Conservation (phyloP, 2,329 filamentous ascomycete genomes). For the Clarireedia hainanense region DNA sequence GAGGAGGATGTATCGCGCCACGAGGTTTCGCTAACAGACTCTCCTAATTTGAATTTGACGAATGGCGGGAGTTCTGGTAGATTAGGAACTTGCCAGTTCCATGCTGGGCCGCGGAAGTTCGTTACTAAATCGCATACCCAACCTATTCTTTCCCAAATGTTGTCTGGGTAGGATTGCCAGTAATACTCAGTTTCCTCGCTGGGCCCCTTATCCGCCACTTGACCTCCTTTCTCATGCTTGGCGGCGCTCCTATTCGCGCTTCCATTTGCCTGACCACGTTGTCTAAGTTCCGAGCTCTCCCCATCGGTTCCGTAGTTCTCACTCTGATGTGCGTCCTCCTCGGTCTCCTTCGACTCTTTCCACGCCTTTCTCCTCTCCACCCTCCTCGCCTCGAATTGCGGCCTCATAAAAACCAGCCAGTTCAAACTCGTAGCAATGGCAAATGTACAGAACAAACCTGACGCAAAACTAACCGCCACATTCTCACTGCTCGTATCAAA, state of each 20-base stretch:
- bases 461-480: slow-evolving; percentile 41
- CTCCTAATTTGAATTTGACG: slow-evolving; percentile 31
- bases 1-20: slow-evolving; percentile 31
- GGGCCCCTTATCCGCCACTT: neutral
- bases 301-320: neutral
- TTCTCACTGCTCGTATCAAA: slow-evolving; percentile 41
- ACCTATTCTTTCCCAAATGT: slow-evolving; percentile 40
- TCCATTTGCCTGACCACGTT: slow-evolving; percentile 6
- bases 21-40: slow-evolving; percentile 31
- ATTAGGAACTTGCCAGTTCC: slow-evolving; percentile 47
- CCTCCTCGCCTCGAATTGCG: slow-evolving; percentile 49
- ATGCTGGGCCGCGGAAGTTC: slow-evolving; percentile 49
- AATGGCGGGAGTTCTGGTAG: slow-evolving; percentile 40
- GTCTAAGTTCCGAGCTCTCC: too few species aligned
- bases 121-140: slow-evolving; percentile 50
- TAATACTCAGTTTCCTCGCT: slow-evolving; percentile 39
- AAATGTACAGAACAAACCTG: slow-evolving; percentile 44
- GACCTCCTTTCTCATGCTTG: neutral
- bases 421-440: slow-evolving; percentile 41
- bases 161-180: slow-evolving; percentile 53
- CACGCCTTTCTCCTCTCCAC: slow-evolving; percentile 26
- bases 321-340: neutral
- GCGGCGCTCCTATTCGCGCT: neutral
- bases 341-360: neutral
- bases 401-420: slow-evolving; percentile 45